Evolutionary conservation across 2,329 filamentous ascomycete genomes (phyloP), one percentile per base, ranked within the genome.

Genomic region (Corniculantispora saksenae): DNA sequence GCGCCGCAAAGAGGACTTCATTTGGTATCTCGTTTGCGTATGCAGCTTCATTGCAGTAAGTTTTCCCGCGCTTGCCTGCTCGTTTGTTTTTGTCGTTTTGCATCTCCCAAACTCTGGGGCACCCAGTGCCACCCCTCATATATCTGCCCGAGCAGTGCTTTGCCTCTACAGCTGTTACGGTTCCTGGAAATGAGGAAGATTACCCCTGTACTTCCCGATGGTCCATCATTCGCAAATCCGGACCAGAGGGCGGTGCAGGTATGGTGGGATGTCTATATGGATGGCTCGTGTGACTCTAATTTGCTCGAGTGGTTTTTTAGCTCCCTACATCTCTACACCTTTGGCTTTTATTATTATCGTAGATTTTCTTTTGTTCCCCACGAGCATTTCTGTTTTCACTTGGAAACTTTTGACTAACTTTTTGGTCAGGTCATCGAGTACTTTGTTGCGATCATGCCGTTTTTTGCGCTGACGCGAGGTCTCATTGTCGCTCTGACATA

Each of bases 141-240:
- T 88, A 91, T 91, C 90, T 92, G 90, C 90, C 89, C 90, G 90
- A 85, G 87, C 89, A 91, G 89, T 83, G 83, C 74, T 74, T 68
- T 78, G 80, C 84, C 80, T 77, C 78, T 73, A 85, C 89, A 87
- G 83, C 89, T 91, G 89, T 89, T 84, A 83, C 89, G 90, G 89
- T 92, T 92, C 90, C 90, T 92, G 89, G 82, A 91, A 88, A 80
- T 83, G 90, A 92, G 90, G 90, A 84, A 92, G 89, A 92, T 86
- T 82, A 86, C 88, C 89, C 89, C 85, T 87, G 82, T 85, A 84
- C 82, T 83, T 83, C 76, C 72, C 74, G 71, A 77, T 80, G 81
- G 79, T 81, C 84, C 83, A 81, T 87, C 84, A 89, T 91, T 90
- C 88, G 87, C 87, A 88, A 83, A 80, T 79, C 76, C 81, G 84